Percentiles rank a stretch among this genome's conserved stretches.
Evolutionary conservation across 371 early-diverging fungal genomes (phyloP).

Genomic region (Conidiobolus incongruus): DNA sequence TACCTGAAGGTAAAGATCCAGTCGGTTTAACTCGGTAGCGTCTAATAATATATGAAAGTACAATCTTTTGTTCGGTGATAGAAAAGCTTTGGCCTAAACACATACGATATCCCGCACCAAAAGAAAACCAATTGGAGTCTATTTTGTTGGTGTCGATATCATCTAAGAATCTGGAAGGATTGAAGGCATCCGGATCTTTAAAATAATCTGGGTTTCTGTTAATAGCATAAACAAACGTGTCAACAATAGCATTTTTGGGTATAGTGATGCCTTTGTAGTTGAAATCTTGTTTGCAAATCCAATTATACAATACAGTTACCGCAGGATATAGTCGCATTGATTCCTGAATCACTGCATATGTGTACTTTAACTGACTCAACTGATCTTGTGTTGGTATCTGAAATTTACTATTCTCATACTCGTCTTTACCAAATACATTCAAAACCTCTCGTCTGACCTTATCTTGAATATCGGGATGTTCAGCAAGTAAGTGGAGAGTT

Average conservation of each 20-base stretch:
- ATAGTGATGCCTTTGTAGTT: not conserved
- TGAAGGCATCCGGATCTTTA: conserved; percentile 10
- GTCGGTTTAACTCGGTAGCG: not conserved
- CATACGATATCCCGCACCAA: conserved; percentile 8
- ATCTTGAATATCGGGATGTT: conserved; percentile 4
- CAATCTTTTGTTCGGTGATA: conserved; percentile 21
- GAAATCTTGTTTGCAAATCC: not conserved
- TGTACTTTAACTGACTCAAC: not conserved
- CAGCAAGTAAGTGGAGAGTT: too few species aligned
- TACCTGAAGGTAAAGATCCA: too few species aligned
- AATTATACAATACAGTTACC: not conserved
- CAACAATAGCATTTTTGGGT: conserved; percentile 9
- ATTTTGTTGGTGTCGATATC: not conserved
- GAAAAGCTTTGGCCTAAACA: conserved; percentile 33
- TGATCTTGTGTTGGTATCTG: not conserved
- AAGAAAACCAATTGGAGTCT: not conserved
- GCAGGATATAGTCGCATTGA: conserved; percentile 1
- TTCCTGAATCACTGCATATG: not conserved
- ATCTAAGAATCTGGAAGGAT: conserved; percentile 11
- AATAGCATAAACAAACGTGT: conserved; percentile 6
- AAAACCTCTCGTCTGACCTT: not conserved
- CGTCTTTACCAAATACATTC: not conserved
- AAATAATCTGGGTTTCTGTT: conserved; percentile 11
- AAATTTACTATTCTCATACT: not conserved
- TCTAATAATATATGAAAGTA: conserved; percentile 17